These are phyloP conservation scores for Avena insularis DNA, from an alignment of 176 grass and related monocot species.

Conservation along the genomic window DNA sequence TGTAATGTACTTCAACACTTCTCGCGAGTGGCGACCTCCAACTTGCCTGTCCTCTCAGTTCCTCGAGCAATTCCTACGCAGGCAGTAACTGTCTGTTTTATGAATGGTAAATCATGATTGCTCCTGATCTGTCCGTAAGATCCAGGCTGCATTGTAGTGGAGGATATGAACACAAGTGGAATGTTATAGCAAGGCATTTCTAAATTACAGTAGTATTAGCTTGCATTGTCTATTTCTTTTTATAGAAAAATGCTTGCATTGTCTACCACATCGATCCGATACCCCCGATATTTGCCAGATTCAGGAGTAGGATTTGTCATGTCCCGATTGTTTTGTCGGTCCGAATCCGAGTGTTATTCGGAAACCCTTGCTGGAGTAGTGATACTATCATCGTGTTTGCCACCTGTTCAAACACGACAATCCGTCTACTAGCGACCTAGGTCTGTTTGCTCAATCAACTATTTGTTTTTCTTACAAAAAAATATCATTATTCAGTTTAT, in stretches of 20 bases:
- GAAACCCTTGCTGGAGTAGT: neutral
- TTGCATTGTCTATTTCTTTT: too few relatives aligned
- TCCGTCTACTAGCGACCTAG: neutral
- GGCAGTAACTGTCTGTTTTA: neutral
- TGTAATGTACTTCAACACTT: neutral
- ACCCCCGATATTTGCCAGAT: neutral
- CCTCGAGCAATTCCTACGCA: neutral
- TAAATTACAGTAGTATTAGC: neutral
- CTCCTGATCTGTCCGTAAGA: neutral
- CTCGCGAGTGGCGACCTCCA: neutral
- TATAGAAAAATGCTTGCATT: too few relatives aligned
- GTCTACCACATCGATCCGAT: neutral
- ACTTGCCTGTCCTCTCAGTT: neutral
- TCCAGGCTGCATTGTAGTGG: neutral
- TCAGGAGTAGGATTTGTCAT: neutral
- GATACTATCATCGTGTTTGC: neutral
- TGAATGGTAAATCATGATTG: slow-evolving; percentile 2
- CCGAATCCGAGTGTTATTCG: neutral
- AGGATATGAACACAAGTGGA: neutral
- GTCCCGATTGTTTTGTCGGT: neutral
- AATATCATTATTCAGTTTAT: neutral
- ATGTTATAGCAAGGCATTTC: neutral
- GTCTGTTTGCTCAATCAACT: neutral
- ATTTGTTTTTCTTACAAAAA: neutral
- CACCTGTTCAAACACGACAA: neutral